Percentiles rank a stretch among this genome's conserved stretches.
Conservation (phyloP, 306 rosid genomes). For the Arachis stenosperma region DNA sequence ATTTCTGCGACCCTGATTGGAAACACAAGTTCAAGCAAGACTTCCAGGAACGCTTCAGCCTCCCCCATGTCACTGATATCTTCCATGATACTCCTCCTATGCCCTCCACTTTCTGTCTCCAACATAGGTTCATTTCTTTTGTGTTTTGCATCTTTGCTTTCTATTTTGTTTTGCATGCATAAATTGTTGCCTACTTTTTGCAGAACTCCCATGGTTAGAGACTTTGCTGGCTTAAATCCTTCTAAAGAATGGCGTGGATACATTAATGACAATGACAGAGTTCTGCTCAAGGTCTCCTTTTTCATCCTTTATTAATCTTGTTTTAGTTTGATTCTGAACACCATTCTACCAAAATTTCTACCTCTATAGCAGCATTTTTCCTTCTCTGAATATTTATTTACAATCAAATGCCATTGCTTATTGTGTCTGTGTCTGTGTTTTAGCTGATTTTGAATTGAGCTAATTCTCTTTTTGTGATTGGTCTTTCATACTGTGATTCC, state of each 20-base stretch:
- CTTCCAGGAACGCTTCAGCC: constrained; percentile 70
- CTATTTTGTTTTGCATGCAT: constrained; percentile 1
- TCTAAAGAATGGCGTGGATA: constrained; percentile 91
- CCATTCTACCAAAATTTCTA: not conserved
- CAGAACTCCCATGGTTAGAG: constrained; percentile 66
- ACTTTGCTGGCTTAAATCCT: constrained; percentile 63
- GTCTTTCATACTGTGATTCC: not conserved
- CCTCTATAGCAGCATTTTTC: too few relatives aligned
- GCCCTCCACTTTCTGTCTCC: constrained; percentile 89
- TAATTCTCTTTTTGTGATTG: constrained; percentile 18
- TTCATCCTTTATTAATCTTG: constrained; percentile 27
- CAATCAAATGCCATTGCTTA: not conserved
- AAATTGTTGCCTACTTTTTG: not conserved
- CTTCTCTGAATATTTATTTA: not conserved
- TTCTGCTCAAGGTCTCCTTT: constrained; percentile 78
- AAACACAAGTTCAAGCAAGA: constrained; percentile 67
- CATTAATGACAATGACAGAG: constrained; percentile 85
- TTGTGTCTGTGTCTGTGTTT: not conserved
- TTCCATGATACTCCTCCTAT: constrained; percentile 62
- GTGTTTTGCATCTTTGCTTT: not conserved
- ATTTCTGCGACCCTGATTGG: constrained; percentile 87
- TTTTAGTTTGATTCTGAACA: constrained; percentile 26
- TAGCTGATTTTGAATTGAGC: constrained; percentile 15
- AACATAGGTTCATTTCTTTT: constrained; percentile 64
- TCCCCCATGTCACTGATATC: constrained; percentile 79